Evolutionary conservation across 495 filamentous ascomycete species (phyloP), one percentile per base, ranked within the genome.

Genomic region (Aspergillus indologenus): DNA sequence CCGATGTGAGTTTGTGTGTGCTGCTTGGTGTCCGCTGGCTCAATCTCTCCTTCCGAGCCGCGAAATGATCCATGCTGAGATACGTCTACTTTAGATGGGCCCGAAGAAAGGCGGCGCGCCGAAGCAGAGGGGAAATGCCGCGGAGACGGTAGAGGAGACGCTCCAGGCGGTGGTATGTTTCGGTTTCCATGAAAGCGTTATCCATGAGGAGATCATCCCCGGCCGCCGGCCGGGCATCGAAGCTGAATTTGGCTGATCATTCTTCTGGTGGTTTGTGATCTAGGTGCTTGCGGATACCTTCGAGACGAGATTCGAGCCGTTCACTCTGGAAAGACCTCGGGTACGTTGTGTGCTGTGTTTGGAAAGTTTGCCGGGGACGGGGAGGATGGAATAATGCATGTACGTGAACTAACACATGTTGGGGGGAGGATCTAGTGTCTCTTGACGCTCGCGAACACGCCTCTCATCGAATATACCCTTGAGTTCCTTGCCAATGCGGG

Each of bases 401-500:
- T 42, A 5, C 19, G 22, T 20, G 1, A 26, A 22, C 57, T 29
- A 34, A 68, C 61, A 53, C 45, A 48, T 45, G n/a, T 29, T 4
- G 19, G 6, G 24, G 44, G 23, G 24, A 17, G 18, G 26, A 17
- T 26, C 11, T 62, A 95, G 92, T 98, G 95, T 80, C 87, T 99
- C 26, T 79, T 99, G 29, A 93, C 93, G 24, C 80, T 99, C 57
- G 95, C 90, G 50, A 98, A 98, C 66, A 90, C 86, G 2, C 95
- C 95, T 19, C 78, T 98, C 56, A 96, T 99, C 74, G 93, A 98
- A 75, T 97, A 99, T 71, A 96, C 93, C 3, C 85, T 97, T 61
- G 94, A 99, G 70, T 97, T 94, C 70, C 87, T 99, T 0, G 92
- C 93, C 51, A 90, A 90, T 81, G 89, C 92, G 40, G 93, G 92